These are phyloP conservation scores for Plasmodiophora brassicae DNA, from an alignment of 208 protist genomes.

Conservation along the genomic window DNA sequence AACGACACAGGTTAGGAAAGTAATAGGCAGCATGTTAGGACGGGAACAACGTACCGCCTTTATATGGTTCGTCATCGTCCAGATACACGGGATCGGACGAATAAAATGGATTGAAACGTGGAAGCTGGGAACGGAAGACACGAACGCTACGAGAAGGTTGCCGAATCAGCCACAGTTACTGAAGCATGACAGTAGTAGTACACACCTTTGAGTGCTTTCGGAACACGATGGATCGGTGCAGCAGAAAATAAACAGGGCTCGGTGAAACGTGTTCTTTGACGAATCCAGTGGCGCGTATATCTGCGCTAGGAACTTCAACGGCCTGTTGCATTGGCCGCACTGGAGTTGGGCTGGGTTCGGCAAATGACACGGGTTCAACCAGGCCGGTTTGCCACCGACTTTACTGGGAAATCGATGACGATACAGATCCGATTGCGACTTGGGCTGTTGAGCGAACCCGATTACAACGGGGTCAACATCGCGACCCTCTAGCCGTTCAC, in stretches of 20 bases:
- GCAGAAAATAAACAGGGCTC: not conserved
- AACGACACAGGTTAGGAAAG: too few relatives aligned
- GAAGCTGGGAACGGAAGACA: not conserved
- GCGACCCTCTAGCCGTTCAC: too few relatives aligned
- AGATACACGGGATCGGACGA: not conserved
- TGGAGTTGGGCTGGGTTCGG: not conserved
- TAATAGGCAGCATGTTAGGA: too few relatives aligned
- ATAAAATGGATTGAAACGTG: not conserved
- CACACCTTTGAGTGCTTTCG: not conserved
- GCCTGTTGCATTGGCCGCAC: not conserved
- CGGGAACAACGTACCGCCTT: too few relatives aligned
- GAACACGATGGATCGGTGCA: not conserved
- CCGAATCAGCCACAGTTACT: too few relatives aligned
- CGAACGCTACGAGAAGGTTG: not conserved
- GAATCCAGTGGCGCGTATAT: not conserved
- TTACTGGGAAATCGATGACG: not conserved
- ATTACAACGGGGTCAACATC: not conserved
- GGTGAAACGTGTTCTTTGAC: not conserved
- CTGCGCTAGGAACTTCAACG: not conserved
- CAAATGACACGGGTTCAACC: not conserved
- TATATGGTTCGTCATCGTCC: not conserved
- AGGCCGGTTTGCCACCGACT: not conserved
- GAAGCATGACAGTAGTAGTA: not conserved
- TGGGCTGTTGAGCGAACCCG: not conserved
- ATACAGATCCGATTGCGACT: not conserved